A percentile compares a stretch with the other conserved stretches of the same genome.
These are phyloP conservation scores for Alternaria incomplexa DNA, from an alignment of 2,329 filamentous ascomycete species.

Conservation along the genomic window DNA sequence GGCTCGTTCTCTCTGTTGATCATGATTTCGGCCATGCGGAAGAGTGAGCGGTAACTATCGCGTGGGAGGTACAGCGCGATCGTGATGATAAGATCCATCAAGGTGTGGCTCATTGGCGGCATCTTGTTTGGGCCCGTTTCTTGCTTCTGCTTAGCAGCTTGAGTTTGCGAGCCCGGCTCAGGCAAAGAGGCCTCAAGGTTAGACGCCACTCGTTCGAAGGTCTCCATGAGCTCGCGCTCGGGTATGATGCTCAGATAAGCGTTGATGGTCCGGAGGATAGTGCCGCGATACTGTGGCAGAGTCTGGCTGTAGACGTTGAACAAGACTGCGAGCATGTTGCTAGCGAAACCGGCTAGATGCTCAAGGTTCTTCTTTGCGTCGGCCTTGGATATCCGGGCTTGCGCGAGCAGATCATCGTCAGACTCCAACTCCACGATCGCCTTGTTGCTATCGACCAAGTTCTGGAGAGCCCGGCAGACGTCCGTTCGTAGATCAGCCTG, in stretches of 20 bases:
- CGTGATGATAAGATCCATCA: conserved; percentile 96
- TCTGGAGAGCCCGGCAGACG: conserved; percentile 84
- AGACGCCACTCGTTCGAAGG: conserved; percentile 17
- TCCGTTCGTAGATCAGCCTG: conserved; percentile 87
- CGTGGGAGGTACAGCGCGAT: conserved; percentile 92
- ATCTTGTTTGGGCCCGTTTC: conserved; percentile 71
- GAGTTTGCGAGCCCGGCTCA: conserved; percentile 63
- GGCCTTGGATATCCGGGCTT: conserved; percentile 77
- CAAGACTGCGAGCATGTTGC: conserved; percentile 92
- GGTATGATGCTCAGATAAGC: conserved; percentile 90
- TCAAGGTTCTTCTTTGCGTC: conserved; percentile 79
- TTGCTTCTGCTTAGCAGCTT: conserved; percentile 67
- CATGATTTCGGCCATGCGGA: conserved; percentile 83
- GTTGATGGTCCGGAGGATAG: conserved; percentile 93
- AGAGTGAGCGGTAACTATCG: conserved; percentile 82
- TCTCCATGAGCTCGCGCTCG: conserved; percentile 47
- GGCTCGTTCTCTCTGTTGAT: conserved; percentile 83
- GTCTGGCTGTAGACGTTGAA: conserved; percentile 99
- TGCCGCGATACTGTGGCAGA: conserved; percentile 86
- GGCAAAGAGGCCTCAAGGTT: conserved; percentile 22
- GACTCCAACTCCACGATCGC: conserved; percentile 73
- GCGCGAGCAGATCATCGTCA: conserved; percentile 74
- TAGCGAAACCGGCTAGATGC: conserved; percentile 79
- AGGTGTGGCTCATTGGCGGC: conserved; percentile 90
- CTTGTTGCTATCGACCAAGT: conserved; percentile 90